A percentile compares a stretch with the other conserved stretches of the same genome.
Evolutionary conservation across 2,329 filamentous ascomycete species (phyloP).

Genomic region (Calonectria ilicicola): DNA sequence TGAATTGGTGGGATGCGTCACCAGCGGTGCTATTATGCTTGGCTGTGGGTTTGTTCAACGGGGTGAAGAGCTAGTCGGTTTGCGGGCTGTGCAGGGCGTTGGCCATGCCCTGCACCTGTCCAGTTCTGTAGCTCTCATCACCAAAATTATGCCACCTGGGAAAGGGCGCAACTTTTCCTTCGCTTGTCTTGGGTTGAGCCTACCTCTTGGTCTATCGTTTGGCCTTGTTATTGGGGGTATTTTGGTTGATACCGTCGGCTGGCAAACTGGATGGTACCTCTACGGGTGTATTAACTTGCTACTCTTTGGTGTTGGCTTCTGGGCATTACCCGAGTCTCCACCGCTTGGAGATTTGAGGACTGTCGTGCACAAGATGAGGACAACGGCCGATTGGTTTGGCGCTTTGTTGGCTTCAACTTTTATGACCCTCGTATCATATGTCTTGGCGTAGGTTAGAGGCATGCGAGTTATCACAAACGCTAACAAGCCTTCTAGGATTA

Average conservation of each 20-base stretch:
- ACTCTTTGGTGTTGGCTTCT: slow-evolving; percentile 48
- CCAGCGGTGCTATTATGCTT: slow-evolving; percentile 42
- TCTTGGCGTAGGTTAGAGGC: slow-evolving; percentile 55
- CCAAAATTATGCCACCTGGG: slow-evolving; percentile 43
- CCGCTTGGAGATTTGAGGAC: slow-evolving; percentile 38
- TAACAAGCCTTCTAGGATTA: slow-evolving; percentile 25
- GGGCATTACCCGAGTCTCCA: slow-evolving; percentile 43
- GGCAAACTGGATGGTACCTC: slow-evolving; percentile 59
- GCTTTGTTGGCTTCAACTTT: slow-evolving; percentile 57
- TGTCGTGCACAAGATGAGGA: slow-evolving; percentile 36
- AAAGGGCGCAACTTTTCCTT: slow-evolving; percentile 53
- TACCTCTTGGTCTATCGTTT: slow-evolving; percentile 60
- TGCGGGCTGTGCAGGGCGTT: slow-evolving; percentile 52
- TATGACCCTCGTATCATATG: slow-evolving; percentile 61
- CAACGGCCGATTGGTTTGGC: slow-evolving; percentile 66
- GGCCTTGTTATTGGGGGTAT: slow-evolving; percentile 62
- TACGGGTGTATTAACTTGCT: slow-evolving; percentile 46
- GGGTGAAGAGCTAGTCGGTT: slow-evolving; percentile 47
- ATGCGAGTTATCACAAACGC: no score
- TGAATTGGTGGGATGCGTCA: slow-evolving; percentile 46
- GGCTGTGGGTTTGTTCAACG: slow-evolving; percentile 42
- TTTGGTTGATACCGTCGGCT: slow-evolving; percentile 57
- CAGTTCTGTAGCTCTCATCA: slow-evolving; percentile 48
- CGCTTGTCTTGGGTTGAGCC: slow-evolving; percentile 56
- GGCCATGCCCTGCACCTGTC: slow-evolving; percentile 48